Percentiles rank a stretch among this genome's conserved stretches.
phyloP scores from a whole-genome alignment of 805 yeast species.

The Priceomyces haplophilus region DNA sequence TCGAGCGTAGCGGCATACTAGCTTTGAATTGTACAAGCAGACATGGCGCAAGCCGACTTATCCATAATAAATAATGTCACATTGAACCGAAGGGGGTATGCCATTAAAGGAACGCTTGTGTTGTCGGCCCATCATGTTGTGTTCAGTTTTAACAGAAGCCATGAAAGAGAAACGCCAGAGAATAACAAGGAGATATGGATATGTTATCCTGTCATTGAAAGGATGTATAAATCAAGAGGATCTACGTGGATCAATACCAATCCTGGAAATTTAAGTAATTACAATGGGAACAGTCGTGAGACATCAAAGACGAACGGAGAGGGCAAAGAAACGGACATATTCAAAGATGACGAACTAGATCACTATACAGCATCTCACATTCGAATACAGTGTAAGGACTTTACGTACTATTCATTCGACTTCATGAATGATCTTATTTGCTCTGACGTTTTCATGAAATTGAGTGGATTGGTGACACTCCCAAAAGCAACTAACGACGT shows the following conservation, averaged over 20 bases:
- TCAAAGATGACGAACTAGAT: constrained; percentile 21
- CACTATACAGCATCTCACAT: constrained; percentile 50
- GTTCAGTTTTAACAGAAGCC: constrained; percentile 29
- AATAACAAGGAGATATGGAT: constrained; percentile 74
- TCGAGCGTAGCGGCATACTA: too few relatives aligned
- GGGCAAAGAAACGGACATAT: not conserved
- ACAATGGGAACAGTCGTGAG: constrained; percentile 10
- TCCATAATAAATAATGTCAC: constrained; percentile 37
- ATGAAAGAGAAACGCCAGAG: not conserved
- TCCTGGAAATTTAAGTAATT: constrained; percentile 7
- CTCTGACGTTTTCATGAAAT: constrained; percentile 66
- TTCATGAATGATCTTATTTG: constrained; percentile 59
- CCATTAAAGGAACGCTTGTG: constrained; percentile 35
- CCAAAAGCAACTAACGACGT: constrained; percentile 45
- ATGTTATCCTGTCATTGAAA: constrained; percentile 79
- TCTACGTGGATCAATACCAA: constrained; percentile 37
- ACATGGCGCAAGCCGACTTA: constrained; percentile 28
- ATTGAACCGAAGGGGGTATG: constrained; percentile 37
- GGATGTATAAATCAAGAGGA: constrained; percentile 56
- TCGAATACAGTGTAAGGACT: constrained; percentile 79
- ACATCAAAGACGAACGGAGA: constrained; percentile 5
- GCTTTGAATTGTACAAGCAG: not conserved
- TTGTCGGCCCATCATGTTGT: constrained; percentile 38
- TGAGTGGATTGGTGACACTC: constrained; percentile 63
- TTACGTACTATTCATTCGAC: constrained; percentile 75